phyloP scores from a whole-genome alignment of 441 rosid species.

The Rhodomyrtus psidioides region DNA sequence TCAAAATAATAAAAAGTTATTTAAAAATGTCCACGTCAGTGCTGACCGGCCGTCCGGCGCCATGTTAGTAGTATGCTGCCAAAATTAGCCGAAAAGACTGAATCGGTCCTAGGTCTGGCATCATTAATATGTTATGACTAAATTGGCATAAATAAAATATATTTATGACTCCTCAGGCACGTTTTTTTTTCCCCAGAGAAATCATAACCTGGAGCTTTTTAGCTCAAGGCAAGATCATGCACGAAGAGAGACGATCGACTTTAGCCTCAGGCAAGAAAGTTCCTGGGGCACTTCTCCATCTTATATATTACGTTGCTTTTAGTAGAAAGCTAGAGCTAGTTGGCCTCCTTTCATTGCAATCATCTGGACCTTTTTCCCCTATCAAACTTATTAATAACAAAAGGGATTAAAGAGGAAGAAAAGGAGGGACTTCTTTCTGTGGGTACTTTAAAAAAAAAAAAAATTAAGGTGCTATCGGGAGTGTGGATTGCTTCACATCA shows the following conservation, averaged over 20 bases:
- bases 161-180: too few relatives aligned
- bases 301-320: background rate
- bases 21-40: too few relatives aligned
- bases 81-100: too few relatives aligned
- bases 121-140: too few relatives aligned
- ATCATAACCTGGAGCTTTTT: background rate
- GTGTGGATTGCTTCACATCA: background rate
- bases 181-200: too few relatives aligned
- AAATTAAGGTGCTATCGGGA: background rate
- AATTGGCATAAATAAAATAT: too few relatives aligned
- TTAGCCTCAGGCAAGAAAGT: background rate
- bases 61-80: too few relatives aligned
- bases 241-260: background rate
- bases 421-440: background rate
- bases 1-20: too few relatives aligned
- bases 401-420: background rate
- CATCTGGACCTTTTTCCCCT: background rate
- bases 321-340: background rate
- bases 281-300: background rate
- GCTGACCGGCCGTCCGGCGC: accelerated
- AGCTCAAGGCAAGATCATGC: background rate
- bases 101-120: too few relatives aligned
- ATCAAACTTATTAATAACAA: background rate
- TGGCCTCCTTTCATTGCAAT: background rate
- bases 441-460: background rate